Evolutionary conservation across 2,329 filamentous ascomycete species (phyloP), one percentile per base, ranked within the genome.

Genomic region (Colletotrichum magnum): DNA sequence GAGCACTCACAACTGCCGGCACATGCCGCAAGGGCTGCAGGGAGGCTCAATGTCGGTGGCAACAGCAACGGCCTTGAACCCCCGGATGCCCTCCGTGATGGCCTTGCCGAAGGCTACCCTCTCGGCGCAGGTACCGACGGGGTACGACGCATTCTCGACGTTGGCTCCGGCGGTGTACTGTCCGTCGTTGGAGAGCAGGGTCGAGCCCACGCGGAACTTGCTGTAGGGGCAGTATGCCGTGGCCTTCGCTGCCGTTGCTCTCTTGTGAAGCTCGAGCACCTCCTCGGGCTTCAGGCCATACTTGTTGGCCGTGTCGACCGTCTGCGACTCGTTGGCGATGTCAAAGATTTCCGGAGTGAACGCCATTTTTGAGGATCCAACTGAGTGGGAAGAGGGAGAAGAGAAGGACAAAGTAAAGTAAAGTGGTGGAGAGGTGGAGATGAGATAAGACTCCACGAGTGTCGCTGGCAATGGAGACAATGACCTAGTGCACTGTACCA

Each of bases 61-160:
- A 4, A 99, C 94, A 16, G 93, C 95, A 24, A 99, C 81, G 21
- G 95, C 95, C 76, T 89, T 91, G 82, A 97, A 94, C 9, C 60
- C 75, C 41, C 80, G 81, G 72, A 87, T 81, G 3, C 88, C 88
- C 59, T 83, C 83, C 6, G 89, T 88, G 5, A 98, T 88, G 24
- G 95, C 95, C 47, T 90, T 94, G 7, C 89, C 93, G 73, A 98
- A 86, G 2, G 94, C 94, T n/a, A 95, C 93, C 68, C 95, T 87
- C 86, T 99, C 96, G 15, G 96, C 96, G 80, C 96, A 98, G 3
- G 93, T 97, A n/a, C 94, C 94, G 6, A 98, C 95, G 0, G 96
- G 95, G 78, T 97, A 98, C 32, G 92, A 86, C 1, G 94, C 95
- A 78, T 98, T 98, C 83, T 99, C 96, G 71, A 98, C 90, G 78